Base-by-base conservation (phyloP, 2,329 filamentous ascomycete genomes). In the Aaosphaeria pasadenensis region DNA sequence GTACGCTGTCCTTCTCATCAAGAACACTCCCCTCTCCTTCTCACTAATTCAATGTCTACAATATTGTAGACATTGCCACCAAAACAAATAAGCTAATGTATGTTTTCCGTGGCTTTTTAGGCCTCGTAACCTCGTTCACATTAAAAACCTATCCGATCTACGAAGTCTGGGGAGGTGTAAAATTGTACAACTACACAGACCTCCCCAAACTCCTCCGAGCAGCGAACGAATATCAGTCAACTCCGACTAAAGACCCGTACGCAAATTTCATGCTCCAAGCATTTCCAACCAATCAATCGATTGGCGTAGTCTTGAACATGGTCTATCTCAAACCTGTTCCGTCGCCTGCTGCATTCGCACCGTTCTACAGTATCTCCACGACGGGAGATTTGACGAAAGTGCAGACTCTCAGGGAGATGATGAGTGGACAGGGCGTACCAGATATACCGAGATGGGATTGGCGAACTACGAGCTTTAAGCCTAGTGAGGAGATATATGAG, bases 51-150 rank as follows among this genome's bases (percentile, higher is more conserved):
- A 24, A 24, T 24, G 17, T 24, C 17, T 24, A 24, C 17, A 24
- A 24, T 24, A 24, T 24, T 2, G 17, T 24, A 36, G 13, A 36
- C 2, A 3, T 41, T 41, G 11, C 17, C 17, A 2, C 17, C 2
- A 24, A 24, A 24, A 24, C 17, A 24, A 24, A 24, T 24, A 24
- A 24, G 17, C 17, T 24, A 24, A 24, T 24, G 17, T 24, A 24
- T 24, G 17, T 24, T 24, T 24, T 11, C n/a, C n/a, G 36, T 24
- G n/a, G 30, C 7, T 11, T 9, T 24, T 11, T 17, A 52, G 50
- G 50, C 43, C 45, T 72, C 13, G 68, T 71, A 28, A 69, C 62
- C 4, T 42, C 40, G 31, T 48, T 53, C 17, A 47, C 49, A 17
- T 36, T 53, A 4, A 9, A 24, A 1, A 48, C 45, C 11, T 47